These are phyloP conservation scores for Jamesozyma gamospora DNA, from an alignment of 805 yeast species.

Conservation along the genomic window DNA sequence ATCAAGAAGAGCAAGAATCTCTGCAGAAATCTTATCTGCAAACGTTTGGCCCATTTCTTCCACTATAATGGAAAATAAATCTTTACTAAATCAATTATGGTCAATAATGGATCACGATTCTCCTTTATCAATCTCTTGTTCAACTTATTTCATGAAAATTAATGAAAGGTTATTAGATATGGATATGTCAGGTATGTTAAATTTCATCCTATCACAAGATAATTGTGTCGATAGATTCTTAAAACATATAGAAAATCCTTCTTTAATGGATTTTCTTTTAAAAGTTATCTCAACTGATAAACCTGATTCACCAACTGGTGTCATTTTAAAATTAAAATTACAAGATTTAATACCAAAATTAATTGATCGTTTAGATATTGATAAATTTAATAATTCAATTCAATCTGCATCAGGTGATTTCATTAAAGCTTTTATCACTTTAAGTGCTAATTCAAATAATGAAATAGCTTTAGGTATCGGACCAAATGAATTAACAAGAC, in stretches of 20 bases:
- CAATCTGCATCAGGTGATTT: conserved; percentile 94
- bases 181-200: conserved; percentile 69
- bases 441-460: conserved; percentile 83
- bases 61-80: conserved; percentile 67
- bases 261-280: conserved; percentile 83
- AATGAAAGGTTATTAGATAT: conserved; percentile 84
- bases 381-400: conserved; percentile 53
- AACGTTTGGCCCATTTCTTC: conserved; percentile 93
- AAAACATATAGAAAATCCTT: conserved; percentile 82
- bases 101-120: conserved; percentile 54
- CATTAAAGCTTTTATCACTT: conserved; percentile 83
- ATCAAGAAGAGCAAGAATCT: conserved; percentile 47
- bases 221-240: conserved; percentile 69
- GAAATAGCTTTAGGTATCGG: conserved; percentile 87
- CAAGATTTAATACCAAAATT: conserved; percentile 68
- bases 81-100: conserved; percentile 67
- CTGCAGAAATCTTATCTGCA: conserved; percentile 81
- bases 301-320: conserved; percentile 79
- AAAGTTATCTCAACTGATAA: conserved; percentile 89
- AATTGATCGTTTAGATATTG: conserved; percentile 48
- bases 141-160: conserved; percentile 83
- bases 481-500: conserved; percentile 87
- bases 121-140: conserved; percentile 62
- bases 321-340: conserved; percentile 61
- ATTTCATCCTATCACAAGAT: conserved; percentile 56